Percentiles rank a stretch among this genome's conserved stretches.
Evolutionary conservation across 2,329 filamentous ascomycete genomes (phyloP).

Genomic region (Cytospora piceae): DNA sequence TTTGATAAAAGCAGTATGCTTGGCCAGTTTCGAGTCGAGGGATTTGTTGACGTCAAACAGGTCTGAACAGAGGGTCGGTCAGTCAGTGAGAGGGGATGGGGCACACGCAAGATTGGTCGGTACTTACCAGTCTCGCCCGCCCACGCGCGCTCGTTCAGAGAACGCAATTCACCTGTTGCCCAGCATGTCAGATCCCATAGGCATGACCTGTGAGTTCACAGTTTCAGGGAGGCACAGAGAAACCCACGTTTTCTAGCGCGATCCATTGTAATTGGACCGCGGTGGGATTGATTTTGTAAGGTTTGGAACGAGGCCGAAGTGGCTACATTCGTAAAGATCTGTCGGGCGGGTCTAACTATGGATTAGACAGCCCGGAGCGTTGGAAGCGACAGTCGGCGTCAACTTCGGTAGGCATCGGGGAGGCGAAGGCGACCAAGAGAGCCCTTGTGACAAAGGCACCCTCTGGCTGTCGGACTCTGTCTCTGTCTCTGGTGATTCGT

Average conservation of each 20-base stretch:
- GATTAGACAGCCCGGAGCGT: slow-evolving; percentile 47
- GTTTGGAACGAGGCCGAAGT: slow-evolving; percentile 35
- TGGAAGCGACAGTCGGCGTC: slow-evolving; percentile 46
- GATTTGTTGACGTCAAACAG: slow-evolving; percentile 76
- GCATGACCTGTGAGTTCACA: not conserved
- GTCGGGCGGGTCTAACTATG: slow-evolving; percentile 44
- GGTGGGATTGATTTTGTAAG: slow-evolving; percentile 38
- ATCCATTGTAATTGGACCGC: slow-evolving; percentile 59
- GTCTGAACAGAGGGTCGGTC: slow-evolving; percentile 53
- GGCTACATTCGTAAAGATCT: slow-evolving; percentile 51
- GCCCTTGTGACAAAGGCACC: slow-evolving; percentile 31
- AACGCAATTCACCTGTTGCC: slow-evolving; percentile 79
- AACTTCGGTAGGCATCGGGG: slow-evolving; percentile 50
- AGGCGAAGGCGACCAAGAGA: slow-evolving; percentile 33
- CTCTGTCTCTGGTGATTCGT: slow-evolving; percentile 3
- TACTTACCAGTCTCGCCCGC: slow-evolving; percentile 78
- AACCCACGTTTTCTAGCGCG: slow-evolving; percentile 65
- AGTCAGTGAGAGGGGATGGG: slow-evolving; percentile 27
- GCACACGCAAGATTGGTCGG: slow-evolving; percentile 27
- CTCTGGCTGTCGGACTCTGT: slow-evolving; percentile 24
- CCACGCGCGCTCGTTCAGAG: slow-evolving; percentile 87
- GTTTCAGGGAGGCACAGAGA: not conserved
- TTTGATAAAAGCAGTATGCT: slow-evolving; percentile 98
- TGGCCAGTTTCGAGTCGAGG: slow-evolving; percentile 94
- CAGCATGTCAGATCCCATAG: slow-evolving; percentile 33